Conservation (phyloP, 495 filamentous ascomycete genomes). For the Tuber calosporum region DNA sequence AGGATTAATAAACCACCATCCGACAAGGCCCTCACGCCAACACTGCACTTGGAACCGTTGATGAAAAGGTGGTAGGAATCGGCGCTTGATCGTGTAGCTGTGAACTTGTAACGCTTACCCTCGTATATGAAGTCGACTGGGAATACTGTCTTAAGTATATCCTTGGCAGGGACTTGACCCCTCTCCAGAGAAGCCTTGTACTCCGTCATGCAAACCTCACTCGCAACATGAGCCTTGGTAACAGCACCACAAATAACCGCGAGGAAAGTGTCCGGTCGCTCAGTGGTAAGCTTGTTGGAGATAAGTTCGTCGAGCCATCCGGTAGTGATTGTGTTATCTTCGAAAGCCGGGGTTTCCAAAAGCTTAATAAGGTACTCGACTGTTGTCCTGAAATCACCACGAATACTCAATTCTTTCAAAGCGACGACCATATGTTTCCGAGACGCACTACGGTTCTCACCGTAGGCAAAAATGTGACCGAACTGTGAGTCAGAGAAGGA, state of each 20-base stretch:
- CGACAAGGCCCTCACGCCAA: constrained; percentile 84
- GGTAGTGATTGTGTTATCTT: constrained; percentile 98
- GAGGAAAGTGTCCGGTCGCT: constrained; percentile 84
- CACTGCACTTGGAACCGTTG: constrained; percentile 93
- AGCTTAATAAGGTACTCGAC: constrained; percentile 99
- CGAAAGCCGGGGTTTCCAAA: constrained; percentile 94
- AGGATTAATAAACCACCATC: constrained; percentile 94
- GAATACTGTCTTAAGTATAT: constrained; percentile 96
- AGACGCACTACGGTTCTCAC: constrained; percentile 90
- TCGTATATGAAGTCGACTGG: constrained; percentile 99
- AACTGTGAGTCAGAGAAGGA: constrained; percentile 99
- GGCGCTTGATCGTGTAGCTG: constrained; percentile 80
- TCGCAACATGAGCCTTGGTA: constrained; percentile 87
- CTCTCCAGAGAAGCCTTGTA: constrained; percentile 88
- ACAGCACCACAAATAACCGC: constrained; percentile 91
- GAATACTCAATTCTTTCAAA: constrained; percentile 97
- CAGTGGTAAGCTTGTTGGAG: constrained; percentile 91
- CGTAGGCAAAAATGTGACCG: constrained; percentile 98
- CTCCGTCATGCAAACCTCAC: constrained; percentile 76
- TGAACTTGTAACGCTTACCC: constrained; percentile 93
- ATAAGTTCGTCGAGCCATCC: constrained; percentile 99
- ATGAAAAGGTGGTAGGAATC: constrained; percentile 99
- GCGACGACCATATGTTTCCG: constrained; percentile 99
- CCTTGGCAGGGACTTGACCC: constrained; percentile 92
- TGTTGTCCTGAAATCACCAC: constrained; percentile 96